Conservation (phyloP, 805 yeast genomes). For the Ogataea paraovalis region DNA sequence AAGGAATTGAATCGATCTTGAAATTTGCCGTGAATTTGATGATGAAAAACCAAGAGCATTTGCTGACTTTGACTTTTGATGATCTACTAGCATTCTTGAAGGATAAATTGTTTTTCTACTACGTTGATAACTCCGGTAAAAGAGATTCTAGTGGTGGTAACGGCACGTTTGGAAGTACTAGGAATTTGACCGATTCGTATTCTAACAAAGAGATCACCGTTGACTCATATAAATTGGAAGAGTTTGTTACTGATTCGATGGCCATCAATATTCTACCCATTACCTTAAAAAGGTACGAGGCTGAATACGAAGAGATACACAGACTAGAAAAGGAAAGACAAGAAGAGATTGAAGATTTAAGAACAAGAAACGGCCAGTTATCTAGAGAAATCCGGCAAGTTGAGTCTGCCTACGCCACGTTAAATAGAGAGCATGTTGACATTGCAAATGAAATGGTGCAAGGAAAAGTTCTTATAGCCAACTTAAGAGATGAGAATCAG, state of each 20-base stretch:
- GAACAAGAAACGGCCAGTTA: conserved; percentile 65
- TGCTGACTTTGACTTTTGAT: conserved; percentile 69
- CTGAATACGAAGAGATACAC: conserved; percentile 75
- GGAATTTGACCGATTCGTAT: conserved; percentile 16
- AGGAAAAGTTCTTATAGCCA: conserved; percentile 71
- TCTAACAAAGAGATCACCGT: conserved; percentile 17
- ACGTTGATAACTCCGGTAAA: conserved; percentile 39
- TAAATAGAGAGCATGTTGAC: conserved; percentile 80
- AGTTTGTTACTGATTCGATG: conserved; percentile 76
- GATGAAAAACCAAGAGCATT: conserved; percentile 56
- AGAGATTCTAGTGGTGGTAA: conserved; percentile 6
- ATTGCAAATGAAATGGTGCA: conserved; percentile 85
- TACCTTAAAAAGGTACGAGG: conserved; percentile 62
- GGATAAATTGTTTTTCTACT: conserved; percentile 71
- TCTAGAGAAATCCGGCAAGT: conserved; percentile 68
- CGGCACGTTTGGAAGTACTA: neutral
- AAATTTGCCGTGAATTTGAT: conserved; percentile 82
- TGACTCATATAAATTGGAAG: conserved; percentile 57
- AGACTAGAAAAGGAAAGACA: conserved; percentile 60
- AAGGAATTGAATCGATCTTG: conserved; percentile 83
- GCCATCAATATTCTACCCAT: conserved; percentile 68
- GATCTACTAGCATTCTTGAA: conserved; percentile 71
- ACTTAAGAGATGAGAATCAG: conserved; percentile 67
- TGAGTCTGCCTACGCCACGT: conserved; percentile 61
- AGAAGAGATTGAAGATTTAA: conserved; percentile 54